Evolutionary conservation across 2,329 filamentous ascomycete genomes (phyloP).

Genomic region (Fusarium verticillioides): DNA sequence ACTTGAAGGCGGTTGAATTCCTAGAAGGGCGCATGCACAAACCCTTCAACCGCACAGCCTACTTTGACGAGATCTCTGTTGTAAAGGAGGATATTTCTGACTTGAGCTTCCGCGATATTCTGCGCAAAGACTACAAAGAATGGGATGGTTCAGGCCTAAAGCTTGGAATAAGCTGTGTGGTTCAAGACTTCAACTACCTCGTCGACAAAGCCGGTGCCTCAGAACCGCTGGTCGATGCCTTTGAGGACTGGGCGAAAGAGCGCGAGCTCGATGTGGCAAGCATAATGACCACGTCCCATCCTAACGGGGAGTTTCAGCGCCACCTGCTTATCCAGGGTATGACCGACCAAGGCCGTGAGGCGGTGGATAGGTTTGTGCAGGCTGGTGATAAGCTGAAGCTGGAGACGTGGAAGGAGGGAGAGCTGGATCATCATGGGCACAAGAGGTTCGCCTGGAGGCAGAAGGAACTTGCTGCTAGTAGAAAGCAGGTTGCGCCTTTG

Average conservation of each 20-base stretch:
- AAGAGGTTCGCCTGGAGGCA: slow-evolving; percentile 76
- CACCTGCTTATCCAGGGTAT: slow-evolving; percentile 76
- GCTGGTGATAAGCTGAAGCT: slow-evolving; percentile 65
- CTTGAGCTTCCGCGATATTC: slow-evolving; percentile 72
- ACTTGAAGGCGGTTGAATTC: slow-evolving; percentile 67
- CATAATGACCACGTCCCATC: slow-evolving; percentile 75
- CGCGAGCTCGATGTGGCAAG: slow-evolving; percentile 69
- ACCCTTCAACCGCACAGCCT: slow-evolving; percentile 63
- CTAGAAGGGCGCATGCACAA: slow-evolving; percentile 61
- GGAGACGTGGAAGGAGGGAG: slow-evolving; percentile 62
- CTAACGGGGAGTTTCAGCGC: slow-evolving; percentile 67
- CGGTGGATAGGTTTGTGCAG: slow-evolving; percentile 65
- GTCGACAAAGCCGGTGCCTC: slow-evolving; percentile 61
- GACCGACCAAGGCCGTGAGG: slow-evolving; percentile 59
- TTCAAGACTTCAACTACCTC: slow-evolving; percentile 72
- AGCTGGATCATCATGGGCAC: slow-evolving; percentile 55
- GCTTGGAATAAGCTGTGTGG: slow-evolving; percentile 75
- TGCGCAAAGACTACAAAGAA: slow-evolving; percentile 87
- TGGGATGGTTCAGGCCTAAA: slow-evolving; percentile 69
- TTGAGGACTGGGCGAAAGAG: slow-evolving; percentile 66
- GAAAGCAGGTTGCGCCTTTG: slow-evolving; percentile 77
- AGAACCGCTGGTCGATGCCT: slow-evolving; percentile 57
- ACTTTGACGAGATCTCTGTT: slow-evolving; percentile 67
- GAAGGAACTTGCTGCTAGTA: slow-evolving; percentile 67
- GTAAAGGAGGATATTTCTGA: slow-evolving; percentile 75